These are phyloP conservation scores for Adiantum capillusveneris DNA, from an alignment of 75 land plant species.

Conservation along the genomic window DNA sequence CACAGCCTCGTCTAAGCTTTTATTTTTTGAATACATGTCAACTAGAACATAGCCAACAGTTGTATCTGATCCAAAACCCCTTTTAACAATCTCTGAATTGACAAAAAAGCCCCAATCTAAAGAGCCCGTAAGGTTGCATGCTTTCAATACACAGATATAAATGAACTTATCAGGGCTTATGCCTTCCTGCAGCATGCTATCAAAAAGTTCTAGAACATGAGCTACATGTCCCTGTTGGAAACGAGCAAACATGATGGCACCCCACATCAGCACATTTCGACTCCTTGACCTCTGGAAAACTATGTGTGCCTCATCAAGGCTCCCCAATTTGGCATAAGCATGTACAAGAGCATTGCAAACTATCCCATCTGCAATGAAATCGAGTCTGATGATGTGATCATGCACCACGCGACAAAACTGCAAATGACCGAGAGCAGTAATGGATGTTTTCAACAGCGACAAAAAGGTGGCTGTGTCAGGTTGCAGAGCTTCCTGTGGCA, in stretches of 20 bases:
- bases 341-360: conserved; percentile 48
- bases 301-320: conserved; percentile 25
- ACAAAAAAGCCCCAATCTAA: conserved; percentile 35
- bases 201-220: conserved; percentile 42
- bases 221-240: conserved; percentile 44
- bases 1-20: conserved; percentile 23
- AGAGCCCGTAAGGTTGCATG: conserved; percentile 48
- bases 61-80: conserved; percentile 24
- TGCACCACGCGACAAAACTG: conserved; percentile 15
- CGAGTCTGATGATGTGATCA: conserved; percentile 22
- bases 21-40: conserved; percentile 74
- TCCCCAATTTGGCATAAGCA: conserved; percentile 48
- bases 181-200: conserved; percentile 24
- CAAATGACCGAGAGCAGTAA: neutral
- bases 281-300: conserved; percentile 21
- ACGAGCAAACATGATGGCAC: conserved; percentile 52
- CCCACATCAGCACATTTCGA: conserved; percentile 53
- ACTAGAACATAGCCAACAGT: conserved; percentile 51
- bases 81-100: conserved; percentile 41
- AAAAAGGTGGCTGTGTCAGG: conserved; percentile 1
- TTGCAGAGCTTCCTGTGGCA: neutral
- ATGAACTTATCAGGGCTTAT: conserved; percentile 42
- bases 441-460: neutral
- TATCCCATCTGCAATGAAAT: conserved; percentile 23
- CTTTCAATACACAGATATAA: conserved; percentile 49